Conservation (phyloP, 2,329 filamentous ascomycete genomes). For the Epichloe hybrida region DNA sequence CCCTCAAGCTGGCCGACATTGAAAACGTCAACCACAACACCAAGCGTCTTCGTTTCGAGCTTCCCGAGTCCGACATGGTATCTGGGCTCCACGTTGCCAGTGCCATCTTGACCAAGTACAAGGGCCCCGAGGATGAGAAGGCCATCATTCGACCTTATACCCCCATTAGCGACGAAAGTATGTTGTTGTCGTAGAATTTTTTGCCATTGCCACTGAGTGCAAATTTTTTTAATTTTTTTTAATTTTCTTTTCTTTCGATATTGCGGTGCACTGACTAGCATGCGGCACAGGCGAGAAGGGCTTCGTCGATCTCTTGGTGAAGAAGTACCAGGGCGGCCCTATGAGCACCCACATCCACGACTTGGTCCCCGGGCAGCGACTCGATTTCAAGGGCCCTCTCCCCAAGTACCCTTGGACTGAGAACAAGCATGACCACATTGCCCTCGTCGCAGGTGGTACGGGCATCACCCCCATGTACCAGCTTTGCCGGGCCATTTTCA, state of each 20-base stretch:
- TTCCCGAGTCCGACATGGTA: constrained; percentile 72
- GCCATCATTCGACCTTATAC: constrained; percentile 85
- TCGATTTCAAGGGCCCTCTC: constrained; percentile 90
- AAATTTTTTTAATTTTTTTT: no score
- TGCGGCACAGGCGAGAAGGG: constrained; percentile 51
- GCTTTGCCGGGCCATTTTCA: constrained; percentile 81
- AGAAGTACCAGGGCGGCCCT: constrained; percentile 77
- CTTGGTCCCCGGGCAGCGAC: constrained; percentile 65
- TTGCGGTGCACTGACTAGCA: neutral
- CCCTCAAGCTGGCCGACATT: constrained; percentile 63
- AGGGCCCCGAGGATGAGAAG: constrained; percentile 72
- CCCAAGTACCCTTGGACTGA: constrained; percentile 81
- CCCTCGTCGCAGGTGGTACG: constrained; percentile 82
- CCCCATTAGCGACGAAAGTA: constrained; percentile 74
- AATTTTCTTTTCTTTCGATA: neutral
- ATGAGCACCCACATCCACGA: constrained; percentile 86
- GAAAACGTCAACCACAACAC: constrained; percentile 87
- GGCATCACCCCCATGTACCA: constrained; percentile 99
- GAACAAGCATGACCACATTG: constrained; percentile 90
- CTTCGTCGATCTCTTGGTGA: constrained; percentile 78
- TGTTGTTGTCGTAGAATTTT: constrained; percentile 9
- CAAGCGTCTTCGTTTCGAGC: constrained; percentile 78
- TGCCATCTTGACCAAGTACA: constrained; percentile 85
- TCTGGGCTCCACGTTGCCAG: constrained; percentile 73
- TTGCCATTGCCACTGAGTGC: no score